These are phyloP conservation scores for Pythium rhizo-oryzae DNA, from an alignment of 352 stramenopile species.

Conservation along the genomic window DNA sequence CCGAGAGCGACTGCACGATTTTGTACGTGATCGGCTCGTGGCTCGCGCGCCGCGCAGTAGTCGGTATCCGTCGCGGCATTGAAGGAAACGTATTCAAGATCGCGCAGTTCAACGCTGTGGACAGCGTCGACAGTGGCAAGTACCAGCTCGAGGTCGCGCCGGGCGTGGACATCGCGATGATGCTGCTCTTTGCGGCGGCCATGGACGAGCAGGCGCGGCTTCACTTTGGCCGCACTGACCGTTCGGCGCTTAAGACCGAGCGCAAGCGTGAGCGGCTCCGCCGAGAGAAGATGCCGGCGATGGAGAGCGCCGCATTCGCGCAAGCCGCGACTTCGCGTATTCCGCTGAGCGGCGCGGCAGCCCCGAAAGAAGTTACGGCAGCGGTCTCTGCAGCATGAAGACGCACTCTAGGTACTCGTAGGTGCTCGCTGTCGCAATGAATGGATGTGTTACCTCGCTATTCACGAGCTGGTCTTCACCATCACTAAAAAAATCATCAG, in stretches of 20 bases:
- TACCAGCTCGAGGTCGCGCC: slow-evolving; percentile 17
- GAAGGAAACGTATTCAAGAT: slow-evolving; percentile 15
- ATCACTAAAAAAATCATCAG: too few relatives aligned
- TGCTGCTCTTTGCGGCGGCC: slow-evolving; percentile 14
- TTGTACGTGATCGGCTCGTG: slow-evolving; percentile 18
- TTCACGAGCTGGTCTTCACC: too few relatives aligned
- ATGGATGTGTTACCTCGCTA: too few relatives aligned
- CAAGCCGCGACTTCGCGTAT: neutral
- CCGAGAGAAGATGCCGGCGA: neutral
- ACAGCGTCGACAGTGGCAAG: neutral
- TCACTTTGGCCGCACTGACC: slow-evolving; percentile 8
- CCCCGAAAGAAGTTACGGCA: neutral
- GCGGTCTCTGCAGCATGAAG: neutral
- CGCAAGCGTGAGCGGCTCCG: slow-evolving; percentile 7
- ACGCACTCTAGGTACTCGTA: neutral
- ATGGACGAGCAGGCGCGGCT: slow-evolving; percentile 20
- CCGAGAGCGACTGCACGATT: neutral
- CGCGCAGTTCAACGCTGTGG: slow-evolving; percentile 11
- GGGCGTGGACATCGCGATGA: slow-evolving; percentile 18
- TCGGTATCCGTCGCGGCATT: slow-evolving; percentile 12
- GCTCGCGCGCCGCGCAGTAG: slow-evolving; percentile 10
- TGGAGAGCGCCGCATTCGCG: neutral
- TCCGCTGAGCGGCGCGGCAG: neutral
- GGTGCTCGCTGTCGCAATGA: too few relatives aligned
- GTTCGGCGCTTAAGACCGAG: slow-evolving; percentile 12